Conservation (phyloP, 257 asterid species). For the Petunia axillaris region DNA sequence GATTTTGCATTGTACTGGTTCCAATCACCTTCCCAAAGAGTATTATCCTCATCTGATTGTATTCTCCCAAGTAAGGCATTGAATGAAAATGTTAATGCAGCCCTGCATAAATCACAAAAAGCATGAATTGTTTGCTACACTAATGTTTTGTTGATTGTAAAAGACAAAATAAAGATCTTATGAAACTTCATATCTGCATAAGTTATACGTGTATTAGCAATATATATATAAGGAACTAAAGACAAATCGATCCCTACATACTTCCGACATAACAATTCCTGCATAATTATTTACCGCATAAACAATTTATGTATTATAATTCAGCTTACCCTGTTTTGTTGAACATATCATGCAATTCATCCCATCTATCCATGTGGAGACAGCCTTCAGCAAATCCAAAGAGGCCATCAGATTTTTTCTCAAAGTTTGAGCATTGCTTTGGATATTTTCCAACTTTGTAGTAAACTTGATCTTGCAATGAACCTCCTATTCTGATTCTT, state of each 20-base stretch:
- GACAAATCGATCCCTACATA: too few species aligned
- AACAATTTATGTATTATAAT: background rate
- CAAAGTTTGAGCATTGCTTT: conserved; percentile 58
- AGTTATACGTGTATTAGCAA: too few species aligned
- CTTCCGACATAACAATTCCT: too few species aligned
- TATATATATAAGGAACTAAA: too few species aligned
- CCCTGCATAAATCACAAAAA: conserved; percentile 43
- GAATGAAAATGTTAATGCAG: conserved; percentile 64
- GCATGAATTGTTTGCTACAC: too few species aligned
- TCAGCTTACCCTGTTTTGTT: conserved; percentile 55
- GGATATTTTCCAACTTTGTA: conserved; percentile 52
- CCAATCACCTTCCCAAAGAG: conserved; percentile 71
- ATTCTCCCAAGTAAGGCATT: conserved; percentile 71
- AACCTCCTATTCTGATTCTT: conserved; percentile 75
- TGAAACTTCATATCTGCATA: too few species aligned
- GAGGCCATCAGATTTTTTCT: conserved; percentile 32
- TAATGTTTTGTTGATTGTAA: too few species aligned
- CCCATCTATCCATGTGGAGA: conserved; percentile 74
- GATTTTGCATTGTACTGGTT: conserved; percentile 55
- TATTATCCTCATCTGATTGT: conserved; percentile 25
- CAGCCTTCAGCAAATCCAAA: conserved; percentile 73
- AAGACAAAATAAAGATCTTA: too few species aligned
- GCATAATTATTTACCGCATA: background rate
- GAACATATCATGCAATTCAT: conserved; percentile 56
- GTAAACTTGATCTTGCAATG: conserved; percentile 69